Conservation (phyloP, 768 basidiomycete genomes). For the Crucibulum laeve region DNA sequence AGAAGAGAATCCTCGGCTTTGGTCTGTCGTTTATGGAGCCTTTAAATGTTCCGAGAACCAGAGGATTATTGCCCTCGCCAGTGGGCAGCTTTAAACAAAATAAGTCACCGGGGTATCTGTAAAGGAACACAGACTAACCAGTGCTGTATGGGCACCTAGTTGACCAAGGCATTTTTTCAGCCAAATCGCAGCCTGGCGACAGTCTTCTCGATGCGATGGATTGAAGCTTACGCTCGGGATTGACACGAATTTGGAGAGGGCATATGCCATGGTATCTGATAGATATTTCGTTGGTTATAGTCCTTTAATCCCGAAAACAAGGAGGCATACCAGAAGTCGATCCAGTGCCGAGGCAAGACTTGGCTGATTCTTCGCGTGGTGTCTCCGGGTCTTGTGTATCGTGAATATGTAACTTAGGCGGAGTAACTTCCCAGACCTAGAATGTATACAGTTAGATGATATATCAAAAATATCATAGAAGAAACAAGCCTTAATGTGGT, state of each 20-base stretch:
- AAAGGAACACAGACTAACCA: conserved; percentile 42
- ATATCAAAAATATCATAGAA: background rate
- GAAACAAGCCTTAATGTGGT: conserved; percentile 62
- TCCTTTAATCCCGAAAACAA: background rate
- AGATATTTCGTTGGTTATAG: background rate
- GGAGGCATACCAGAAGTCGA: conserved; percentile 18
- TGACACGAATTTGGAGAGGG: conserved; percentile 80
- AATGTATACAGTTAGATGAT: background rate
- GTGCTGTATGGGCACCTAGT: conserved; percentile 76
- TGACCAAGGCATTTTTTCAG: conserved; percentile 83
- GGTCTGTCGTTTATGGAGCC: conserved; percentile 55
- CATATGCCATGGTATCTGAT: conserved; percentile 70
- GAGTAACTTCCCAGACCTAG: conserved; percentile 53
- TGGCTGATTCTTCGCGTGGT: conserved; percentile 10
- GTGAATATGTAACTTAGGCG: conserved; percentile 20
- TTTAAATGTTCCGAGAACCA: conserved; percentile 85
- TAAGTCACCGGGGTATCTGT: background rate
- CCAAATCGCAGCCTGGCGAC: conserved; percentile 92
- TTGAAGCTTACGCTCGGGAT: conserved; percentile 82
- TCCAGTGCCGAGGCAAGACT: conserved; percentile 16
- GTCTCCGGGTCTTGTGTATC: conserved; percentile 8
- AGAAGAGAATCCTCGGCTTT: conserved; percentile 82
- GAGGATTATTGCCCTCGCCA: conserved; percentile 73
- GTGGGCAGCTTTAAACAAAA: conserved; percentile 58
- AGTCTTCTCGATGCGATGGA: conserved; percentile 71